These are phyloP conservation scores for Nakaseomyces sp. DNA, from an alignment of 1,139 yeast species.

Conservation along the genomic window DNA sequence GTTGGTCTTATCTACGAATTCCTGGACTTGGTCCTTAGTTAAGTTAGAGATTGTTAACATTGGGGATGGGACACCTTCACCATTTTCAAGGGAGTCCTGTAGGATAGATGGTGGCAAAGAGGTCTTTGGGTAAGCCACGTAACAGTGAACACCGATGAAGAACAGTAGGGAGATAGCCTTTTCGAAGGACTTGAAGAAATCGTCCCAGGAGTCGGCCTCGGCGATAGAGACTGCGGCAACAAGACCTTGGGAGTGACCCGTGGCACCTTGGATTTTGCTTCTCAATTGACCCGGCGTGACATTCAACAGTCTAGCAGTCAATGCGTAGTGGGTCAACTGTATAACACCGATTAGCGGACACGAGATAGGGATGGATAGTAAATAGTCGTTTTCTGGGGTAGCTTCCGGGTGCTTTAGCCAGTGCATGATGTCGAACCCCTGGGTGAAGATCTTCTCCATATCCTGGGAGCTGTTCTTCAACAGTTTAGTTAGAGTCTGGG, in stretches of 20 bases:
- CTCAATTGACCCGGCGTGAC: constrained; percentile 85
- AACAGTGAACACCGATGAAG: constrained; percentile 89
- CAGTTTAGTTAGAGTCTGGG: constrained; percentile 57
- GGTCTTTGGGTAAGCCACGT: constrained; percentile 85
- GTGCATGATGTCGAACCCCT: constrained; percentile 77
- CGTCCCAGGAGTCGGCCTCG: constrained; percentile 76
- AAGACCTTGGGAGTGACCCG: constrained; percentile 98
- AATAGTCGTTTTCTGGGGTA: constrained; percentile 84
- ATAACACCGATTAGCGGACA: constrained; percentile 94
- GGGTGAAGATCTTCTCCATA: constrained; percentile 83
- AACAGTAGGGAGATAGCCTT: constrained; percentile 80
- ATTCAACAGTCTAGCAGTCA: constrained; percentile 78
- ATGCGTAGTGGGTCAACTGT: constrained; percentile 87
- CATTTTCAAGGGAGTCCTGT: constrained; percentile 86
- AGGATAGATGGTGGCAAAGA: constrained; percentile 89
- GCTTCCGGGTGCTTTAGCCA: constrained; percentile 83
- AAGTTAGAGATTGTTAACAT: constrained; percentile 92
- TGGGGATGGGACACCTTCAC: constrained; percentile 96
- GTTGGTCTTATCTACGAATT: constrained; percentile 76
- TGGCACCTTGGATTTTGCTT: constrained; percentile 65
- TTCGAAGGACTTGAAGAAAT: constrained; percentile 60
- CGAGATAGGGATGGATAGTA: constrained; percentile 84
- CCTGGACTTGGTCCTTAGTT: constrained; percentile 67
- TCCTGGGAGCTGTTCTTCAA: constrained; percentile 58
- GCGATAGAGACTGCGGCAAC: constrained; percentile 90